Conservation (phyloP, 106 monocot species). For the Posidonia australis region DNA sequence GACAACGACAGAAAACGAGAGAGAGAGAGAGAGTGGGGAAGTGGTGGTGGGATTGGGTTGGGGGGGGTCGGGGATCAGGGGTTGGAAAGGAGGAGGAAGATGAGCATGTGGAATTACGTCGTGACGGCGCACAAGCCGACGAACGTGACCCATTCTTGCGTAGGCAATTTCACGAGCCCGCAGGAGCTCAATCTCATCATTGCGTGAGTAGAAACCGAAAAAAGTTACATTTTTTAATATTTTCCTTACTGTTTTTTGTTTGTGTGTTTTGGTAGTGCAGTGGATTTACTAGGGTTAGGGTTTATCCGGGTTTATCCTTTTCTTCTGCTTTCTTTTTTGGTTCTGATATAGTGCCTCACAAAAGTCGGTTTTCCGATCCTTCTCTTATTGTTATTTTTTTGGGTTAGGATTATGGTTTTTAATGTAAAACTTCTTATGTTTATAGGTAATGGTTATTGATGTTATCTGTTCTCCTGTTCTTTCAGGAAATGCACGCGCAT, state of each 20-base stretch:
- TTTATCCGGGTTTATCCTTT: neutral
- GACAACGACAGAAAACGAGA: neutral
- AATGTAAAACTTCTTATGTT: too few species aligned
- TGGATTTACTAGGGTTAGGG: neutral
- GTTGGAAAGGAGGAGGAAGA: slow-evolving; percentile 10
- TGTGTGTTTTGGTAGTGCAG: neutral
- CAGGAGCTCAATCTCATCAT: slow-evolving; percentile 98
- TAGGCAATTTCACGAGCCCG: slow-evolving; percentile 94
- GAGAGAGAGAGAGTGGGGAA: neutral
- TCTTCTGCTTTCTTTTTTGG: neutral
- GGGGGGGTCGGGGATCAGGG: neutral
- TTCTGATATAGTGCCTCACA: too few species aligned
- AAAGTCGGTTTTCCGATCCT: neutral
- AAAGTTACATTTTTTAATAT: neutral
- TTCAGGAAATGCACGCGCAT: slow-evolving; percentile 97
- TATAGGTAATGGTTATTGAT: too few species aligned
- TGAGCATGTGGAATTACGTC: slow-evolving; percentile 99
- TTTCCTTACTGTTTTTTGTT: neutral
- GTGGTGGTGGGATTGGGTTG: neutral
- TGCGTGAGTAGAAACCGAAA: slow-evolving; percentile 29
- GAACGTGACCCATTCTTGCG: slow-evolving; percentile 92
- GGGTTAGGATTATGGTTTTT: too few species aligned
- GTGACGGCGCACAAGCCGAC: slow-evolving; percentile 99
- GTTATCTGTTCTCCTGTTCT: neutral
- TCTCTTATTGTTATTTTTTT: too few species aligned